Evolutionary conservation across 2,329 filamentous ascomycete species (phyloP).

Genomic region (Curvularia eragrostidis): DNA sequence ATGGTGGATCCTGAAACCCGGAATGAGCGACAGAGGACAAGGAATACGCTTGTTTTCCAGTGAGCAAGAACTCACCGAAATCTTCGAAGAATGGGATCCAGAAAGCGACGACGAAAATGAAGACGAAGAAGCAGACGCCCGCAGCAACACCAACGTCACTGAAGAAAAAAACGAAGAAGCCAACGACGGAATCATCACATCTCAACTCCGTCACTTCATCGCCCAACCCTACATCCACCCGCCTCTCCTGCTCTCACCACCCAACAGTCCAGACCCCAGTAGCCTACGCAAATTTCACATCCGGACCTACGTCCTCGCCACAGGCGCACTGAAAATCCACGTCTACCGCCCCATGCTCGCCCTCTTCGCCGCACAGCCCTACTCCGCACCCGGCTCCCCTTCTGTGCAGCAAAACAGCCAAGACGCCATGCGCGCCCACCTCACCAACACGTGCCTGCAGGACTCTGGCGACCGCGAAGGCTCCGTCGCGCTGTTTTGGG

Average conservation of each 20-base stretch:
- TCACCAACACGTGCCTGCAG: constrained; percentile 97
- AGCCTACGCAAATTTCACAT: constrained; percentile 86
- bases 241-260: constrained; percentile 72
- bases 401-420: constrained; percentile 28
- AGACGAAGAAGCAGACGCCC: constrained; percentile 46
- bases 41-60: constrained; percentile 89
- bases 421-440: constrained; percentile 70
- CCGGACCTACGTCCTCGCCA: constrained; percentile 84
- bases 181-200: constrained; percentile 74
- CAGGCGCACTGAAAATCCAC: constrained; percentile 79
- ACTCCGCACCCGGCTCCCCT: constrained; percentile 66
- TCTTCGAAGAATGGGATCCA: constrained; percentile 92
- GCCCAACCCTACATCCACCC: constrained; percentile 94
- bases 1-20: constrained; percentile 98
- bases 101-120: constrained; percentile 70
- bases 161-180: constrained; percentile 44
- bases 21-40: constrained; percentile 96
- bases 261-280: constrained; percentile 12
- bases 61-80: constrained; percentile 79
- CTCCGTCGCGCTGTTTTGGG: constrained; percentile 78
- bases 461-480: constrained; percentile 62
- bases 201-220: constrained; percentile 93
- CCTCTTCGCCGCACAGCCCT: constrained; percentile 81
- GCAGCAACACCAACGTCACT: constrained; percentile 38
- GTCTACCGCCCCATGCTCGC: constrained; percentile 93